phyloP scores from a whole-genome alignment of 306 rosid genomes.

The Phaseolus lunatus region DNA sequence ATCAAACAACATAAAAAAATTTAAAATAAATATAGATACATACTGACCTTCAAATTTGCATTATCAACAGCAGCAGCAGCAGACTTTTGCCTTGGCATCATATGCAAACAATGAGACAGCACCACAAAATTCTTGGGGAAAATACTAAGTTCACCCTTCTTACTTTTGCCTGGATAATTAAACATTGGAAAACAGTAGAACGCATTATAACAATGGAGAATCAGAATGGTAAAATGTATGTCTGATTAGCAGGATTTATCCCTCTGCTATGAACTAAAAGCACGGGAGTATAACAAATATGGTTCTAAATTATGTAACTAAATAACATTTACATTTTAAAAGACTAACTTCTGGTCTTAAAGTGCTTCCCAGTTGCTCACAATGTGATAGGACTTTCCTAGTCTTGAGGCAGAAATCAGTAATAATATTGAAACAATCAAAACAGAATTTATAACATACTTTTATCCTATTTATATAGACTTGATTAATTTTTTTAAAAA shows the following conservation, averaged over 20 bases:
- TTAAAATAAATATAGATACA: not conserved
- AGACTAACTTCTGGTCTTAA: not conserved
- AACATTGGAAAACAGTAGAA: conserved; percentile 32
- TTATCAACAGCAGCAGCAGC: conserved; percentile 62
- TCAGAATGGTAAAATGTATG: not conserved
- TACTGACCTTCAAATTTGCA: conserved; percentile 66
- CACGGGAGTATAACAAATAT: not conserved
- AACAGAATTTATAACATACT: not conserved
- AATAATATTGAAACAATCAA: not conserved
- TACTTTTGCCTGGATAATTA: conserved; percentile 85
- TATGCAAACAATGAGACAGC: conserved; percentile 84
- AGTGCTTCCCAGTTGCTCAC: conserved; percentile 13
- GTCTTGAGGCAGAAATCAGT: conserved; percentile 1
- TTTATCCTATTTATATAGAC: not conserved
- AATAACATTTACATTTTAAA: not conserved
- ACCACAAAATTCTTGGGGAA: conserved; percentile 70
- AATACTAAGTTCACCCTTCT: conserved; percentile 88
- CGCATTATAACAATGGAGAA: not conserved
- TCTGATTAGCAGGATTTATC: not conserved
- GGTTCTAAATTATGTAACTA: not conserved
- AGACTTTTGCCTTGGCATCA: conserved; percentile 86
- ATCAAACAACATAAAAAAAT: conserved; percentile 27
- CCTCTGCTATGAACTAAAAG: not conserved
- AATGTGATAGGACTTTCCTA: not conserved
- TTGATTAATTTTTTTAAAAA: not conserved